Evolutionary conservation across 2,329 filamentous ascomycete species (phyloP).

Genomic region (Colletotrichum sp.): DNA sequence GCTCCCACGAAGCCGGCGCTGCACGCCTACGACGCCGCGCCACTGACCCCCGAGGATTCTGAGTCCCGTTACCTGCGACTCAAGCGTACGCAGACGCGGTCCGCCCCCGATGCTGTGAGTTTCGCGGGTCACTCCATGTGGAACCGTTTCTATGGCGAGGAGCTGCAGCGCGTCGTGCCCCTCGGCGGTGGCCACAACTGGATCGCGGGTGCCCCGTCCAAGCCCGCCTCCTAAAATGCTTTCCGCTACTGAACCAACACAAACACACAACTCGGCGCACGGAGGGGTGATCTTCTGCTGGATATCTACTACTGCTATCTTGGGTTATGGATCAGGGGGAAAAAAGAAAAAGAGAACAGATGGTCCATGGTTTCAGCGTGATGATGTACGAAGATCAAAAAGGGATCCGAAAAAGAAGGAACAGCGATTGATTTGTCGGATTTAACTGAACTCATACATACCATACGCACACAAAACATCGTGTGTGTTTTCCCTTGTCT

Average conservation of each 20-base stretch:
- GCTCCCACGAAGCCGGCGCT: neutral
- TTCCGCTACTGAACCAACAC: neutral
- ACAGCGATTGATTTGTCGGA: neutral
- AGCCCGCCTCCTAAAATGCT: neutral
- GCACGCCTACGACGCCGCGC: neutral
- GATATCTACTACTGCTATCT: neutral
- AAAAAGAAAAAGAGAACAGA: neutral
- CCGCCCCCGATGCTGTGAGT: constrained; percentile 6
- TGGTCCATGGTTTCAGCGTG: neutral
- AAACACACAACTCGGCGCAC: neutral
- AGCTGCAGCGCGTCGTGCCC: neutral
- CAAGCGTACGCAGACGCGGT: neutral
- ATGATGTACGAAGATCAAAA: neutral
- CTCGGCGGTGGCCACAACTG: constrained; percentile 6
- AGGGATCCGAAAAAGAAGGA: neutral
- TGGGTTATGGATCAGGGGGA: neutral
- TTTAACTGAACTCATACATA: neutral
- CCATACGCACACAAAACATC: neutral
- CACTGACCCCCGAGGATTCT: neutral
- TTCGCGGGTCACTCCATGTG: constrained; percentile 13
- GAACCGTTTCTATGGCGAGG: constrained; percentile 6
- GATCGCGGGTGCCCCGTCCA: neutral
- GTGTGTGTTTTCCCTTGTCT: neutral
- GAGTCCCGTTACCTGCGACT: constrained; percentile 4
- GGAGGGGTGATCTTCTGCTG: neutral